Percentiles rank a stretch among this genome's conserved stretches.
Conservation (phyloP, 2,329 filamentous ascomycete species). For the Didymella lethalis region DNA sequence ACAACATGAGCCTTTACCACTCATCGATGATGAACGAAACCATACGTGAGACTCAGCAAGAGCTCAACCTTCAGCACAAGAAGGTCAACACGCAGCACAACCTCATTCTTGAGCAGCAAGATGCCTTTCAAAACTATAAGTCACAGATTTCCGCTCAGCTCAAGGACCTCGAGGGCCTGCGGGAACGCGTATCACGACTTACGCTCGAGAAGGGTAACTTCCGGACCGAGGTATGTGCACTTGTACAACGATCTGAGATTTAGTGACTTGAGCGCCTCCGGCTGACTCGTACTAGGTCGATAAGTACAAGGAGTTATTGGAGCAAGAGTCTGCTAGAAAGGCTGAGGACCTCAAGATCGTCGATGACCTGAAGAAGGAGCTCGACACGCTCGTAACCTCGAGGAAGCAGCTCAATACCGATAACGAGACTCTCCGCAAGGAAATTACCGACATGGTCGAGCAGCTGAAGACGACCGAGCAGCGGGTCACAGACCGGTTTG, state of each 20-base stretch:
- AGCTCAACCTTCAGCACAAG: conserved; percentile 39
- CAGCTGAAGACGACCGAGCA: conserved; percentile 29
- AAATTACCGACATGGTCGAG: conserved; percentile 23
- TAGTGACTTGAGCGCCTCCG: not conserved
- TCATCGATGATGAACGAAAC: conserved; percentile 35
- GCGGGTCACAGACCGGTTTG: conserved; percentile 24
- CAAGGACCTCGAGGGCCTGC: conserved; percentile 30
- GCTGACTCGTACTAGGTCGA: conserved; percentile 18
- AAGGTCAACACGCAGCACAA: conserved; percentile 40
- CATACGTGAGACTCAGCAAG: conserved; percentile 32
- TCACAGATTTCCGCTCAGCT: conserved; percentile 29
- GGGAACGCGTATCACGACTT: conserved; percentile 39
- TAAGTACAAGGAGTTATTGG: conserved; percentile 27
- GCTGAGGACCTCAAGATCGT: conserved; percentile 19
- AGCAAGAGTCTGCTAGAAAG: conserved; percentile 19
- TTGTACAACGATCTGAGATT: not conserved
- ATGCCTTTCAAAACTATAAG: conserved; percentile 38
- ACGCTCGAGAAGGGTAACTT: conserved; percentile 42
- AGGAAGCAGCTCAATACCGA: conserved; percentile 32
- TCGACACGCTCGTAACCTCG: conserved; percentile 22
- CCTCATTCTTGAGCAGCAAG: conserved; percentile 41
- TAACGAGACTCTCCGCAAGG: conserved; percentile 27
- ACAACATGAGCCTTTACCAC: conserved; percentile 39
- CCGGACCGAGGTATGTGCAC: conserved; percentile 25
- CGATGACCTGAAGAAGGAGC: conserved; percentile 28